Percentiles rank a stretch among this genome's conserved stretches.
Conservation (phyloP, 768 basidiomycete species). For the Tulasnella sp. region DNA sequence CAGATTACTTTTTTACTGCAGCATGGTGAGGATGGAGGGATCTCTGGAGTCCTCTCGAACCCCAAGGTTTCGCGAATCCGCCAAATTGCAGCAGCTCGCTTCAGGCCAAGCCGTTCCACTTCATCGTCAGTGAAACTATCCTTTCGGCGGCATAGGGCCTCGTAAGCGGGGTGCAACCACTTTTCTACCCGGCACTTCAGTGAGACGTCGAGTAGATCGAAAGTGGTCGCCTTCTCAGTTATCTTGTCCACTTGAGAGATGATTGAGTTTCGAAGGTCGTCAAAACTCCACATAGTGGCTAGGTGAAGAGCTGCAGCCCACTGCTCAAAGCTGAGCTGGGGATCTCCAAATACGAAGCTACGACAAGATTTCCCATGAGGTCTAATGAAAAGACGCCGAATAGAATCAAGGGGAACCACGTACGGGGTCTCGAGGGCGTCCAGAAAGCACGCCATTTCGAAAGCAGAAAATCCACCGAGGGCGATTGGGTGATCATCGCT, state of each 20-base stretch:
- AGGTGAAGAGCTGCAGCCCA: slow-evolving; percentile 4
- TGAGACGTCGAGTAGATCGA: not conserved
- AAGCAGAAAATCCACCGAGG: not conserved
- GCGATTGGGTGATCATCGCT: not conserved
- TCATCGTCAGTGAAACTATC: not conserved
- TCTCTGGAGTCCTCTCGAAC: not conserved
- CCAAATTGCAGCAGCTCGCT: not conserved
- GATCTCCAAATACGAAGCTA: not conserved
- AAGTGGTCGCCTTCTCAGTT: not conserved
- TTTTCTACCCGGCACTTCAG: slow-evolving; percentile 12
- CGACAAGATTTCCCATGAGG: too few species aligned
- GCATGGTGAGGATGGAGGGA: not conserved
- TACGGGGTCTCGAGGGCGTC: not conserved
- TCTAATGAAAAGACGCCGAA: not conserved
- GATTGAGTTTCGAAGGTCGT: not conserved
- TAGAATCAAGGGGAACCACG: not conserved
- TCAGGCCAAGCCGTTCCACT: not conserved
- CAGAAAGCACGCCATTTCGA: slow-evolving; percentile 11
- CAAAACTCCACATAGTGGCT: slow-evolving; percentile 17
- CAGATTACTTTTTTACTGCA: not conserved
- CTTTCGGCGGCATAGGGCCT: not conserved
- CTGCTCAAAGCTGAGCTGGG: not conserved
- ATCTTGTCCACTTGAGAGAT: not conserved
- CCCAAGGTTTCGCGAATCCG: not conserved
- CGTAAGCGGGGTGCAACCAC: slow-evolving; percentile 11